A percentile compares a stretch with the other conserved stretches of the same genome.
Evolutionary conservation across 2,329 filamentous ascomycete species (phyloP).

Genomic region (Penicillium sp.): DNA sequence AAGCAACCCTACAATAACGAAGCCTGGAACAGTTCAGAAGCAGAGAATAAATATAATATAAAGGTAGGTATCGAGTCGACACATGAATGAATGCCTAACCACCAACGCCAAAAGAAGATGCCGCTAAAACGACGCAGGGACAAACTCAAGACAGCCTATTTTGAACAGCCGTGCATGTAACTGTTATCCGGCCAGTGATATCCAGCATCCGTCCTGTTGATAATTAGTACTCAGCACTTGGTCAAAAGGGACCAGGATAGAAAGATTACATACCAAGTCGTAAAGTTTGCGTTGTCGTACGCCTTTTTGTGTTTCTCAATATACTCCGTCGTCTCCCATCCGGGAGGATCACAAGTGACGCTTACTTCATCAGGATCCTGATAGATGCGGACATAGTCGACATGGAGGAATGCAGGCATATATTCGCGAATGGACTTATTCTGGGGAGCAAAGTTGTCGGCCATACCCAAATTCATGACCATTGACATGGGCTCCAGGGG

Average conservation of each 20-base stretch:
- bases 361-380: constrained; percentile 59
- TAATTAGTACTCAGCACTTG: not conserved
- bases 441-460: constrained; percentile 61
- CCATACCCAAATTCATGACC: constrained; percentile 70
- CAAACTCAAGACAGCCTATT: constrained; percentile 10
- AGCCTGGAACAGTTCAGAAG: not conserved
- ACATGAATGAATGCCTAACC: constrained; percentile 10
- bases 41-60: constrained; percentile 6
- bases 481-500: constrained; percentile 67
- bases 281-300: constrained; percentile 64
- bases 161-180: constrained; percentile 56
- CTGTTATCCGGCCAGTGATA: constrained; percentile 63
- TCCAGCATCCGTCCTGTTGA: constrained; percentile 46
- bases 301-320: constrained; percentile 61
- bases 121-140: constrained; percentile 25
- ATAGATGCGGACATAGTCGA: constrained; percentile 71
- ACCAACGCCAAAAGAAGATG: constrained; percentile 29
- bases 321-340: constrained; percentile 66
- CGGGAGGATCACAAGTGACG: constrained; percentile 66
- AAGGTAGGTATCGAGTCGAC: constrained; percentile 9
- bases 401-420: constrained; percentile 63
- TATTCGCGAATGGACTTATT: constrained; percentile 57
- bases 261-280: constrained; percentile 53
- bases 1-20: no score
- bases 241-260: no score